Conservation (phyloP, 305 asterid species). For the Rubia tinctorum region DNA sequence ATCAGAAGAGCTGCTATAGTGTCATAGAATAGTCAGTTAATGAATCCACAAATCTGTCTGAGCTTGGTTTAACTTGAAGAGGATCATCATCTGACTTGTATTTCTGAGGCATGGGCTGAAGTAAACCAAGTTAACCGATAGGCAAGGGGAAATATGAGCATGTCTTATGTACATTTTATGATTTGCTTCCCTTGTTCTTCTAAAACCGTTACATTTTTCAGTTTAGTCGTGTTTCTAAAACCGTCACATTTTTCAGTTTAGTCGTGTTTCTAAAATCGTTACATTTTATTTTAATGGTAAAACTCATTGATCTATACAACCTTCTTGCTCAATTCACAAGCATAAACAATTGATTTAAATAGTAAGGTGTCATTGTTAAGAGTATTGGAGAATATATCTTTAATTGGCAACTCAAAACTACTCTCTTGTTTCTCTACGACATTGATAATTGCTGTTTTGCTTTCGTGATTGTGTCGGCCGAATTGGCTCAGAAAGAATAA, state of each 20-base stretch:
- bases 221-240: no score
- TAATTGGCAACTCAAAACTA: background rate
- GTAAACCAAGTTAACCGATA: background rate
- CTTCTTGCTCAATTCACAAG: no score
- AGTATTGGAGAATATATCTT: no score
- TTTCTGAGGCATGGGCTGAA: background rate
- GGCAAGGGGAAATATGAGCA: background rate
- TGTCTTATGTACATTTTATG: background rate
- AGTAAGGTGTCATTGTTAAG: no score
- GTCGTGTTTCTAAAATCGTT: no score
- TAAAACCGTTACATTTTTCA: no score
- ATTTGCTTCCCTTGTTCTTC: no score
- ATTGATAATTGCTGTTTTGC: background rate
- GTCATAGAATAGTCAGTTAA: background rate
- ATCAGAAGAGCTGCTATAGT: constrained; percentile 21
- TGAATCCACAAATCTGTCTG: background rate
- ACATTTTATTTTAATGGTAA: no score
- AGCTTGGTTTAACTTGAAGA: constrained; percentile 7
- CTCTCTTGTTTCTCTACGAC: background rate
- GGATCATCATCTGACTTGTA: constrained; percentile 18
- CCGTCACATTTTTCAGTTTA: no score
- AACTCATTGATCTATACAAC: no score
- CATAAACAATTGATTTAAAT: background rate
- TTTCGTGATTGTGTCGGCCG: constrained; percentile 4
- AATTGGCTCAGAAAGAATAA: background rate